Base-by-base conservation (phyloP, 1,139 yeast species). In the Debaryomyces robertsiae region DNA sequence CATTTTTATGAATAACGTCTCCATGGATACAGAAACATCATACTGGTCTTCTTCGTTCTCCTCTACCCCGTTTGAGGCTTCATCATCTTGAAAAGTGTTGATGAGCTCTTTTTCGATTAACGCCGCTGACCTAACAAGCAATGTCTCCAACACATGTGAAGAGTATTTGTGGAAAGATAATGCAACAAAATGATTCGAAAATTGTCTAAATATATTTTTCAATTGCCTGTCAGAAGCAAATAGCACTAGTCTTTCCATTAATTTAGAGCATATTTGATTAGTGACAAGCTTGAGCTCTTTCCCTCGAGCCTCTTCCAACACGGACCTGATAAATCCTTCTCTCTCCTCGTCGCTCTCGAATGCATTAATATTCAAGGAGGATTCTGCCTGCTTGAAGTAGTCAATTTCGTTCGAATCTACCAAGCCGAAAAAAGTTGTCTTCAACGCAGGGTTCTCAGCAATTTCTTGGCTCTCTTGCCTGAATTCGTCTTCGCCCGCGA, bases 261-360 rank as follows among this genome's bases (percentile, higher is more conserved):
- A 74, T 59, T 93, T 93, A 14, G 98, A 91, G 58, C 97, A 90
- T 43, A 91, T 88, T 57, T 91, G 98, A 58, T 93, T 91, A 3
- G 97, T 91, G 7, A 88, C 96, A 38, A 93, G 73, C 61, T 93
- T 93, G 52, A 94, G 70, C 63, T 93, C 98, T 53, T 91, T 90
- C 5, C 97, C 97, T 42, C 76, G 75, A 23, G 91, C 79, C 67
- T 93, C 99, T 51, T 86, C 95, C 48, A 87, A 73, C 4, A 89
- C 91, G 51, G 91, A 84, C 9, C 74, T 62, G 22, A 89, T 81
- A 57, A 91, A 90, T 2, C 85, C 84, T 3, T 63, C 64, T 53
- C 84, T 79, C 49, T 90, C 97, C 42, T 87, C 96, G 1, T 77
- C 71, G 13, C 75, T 69, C 28, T 81, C 89, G 58, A 93, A 89